These are phyloP conservation scores for Neurospora tetrasperma DNA, from an alignment of 495 filamentous ascomycete genomes.

Conservation along the genomic window DNA sequence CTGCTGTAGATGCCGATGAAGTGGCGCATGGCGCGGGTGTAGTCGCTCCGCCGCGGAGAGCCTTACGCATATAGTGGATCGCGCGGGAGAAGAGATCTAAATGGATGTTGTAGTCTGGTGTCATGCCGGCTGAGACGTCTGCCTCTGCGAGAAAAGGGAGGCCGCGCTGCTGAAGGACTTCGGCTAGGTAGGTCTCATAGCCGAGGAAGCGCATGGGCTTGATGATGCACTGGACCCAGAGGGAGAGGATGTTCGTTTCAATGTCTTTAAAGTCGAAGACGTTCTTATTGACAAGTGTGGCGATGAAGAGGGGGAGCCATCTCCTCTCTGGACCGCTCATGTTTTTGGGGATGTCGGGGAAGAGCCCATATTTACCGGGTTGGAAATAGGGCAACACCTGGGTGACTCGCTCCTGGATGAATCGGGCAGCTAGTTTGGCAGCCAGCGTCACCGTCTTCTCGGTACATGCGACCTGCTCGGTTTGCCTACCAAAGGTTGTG, in stretches of 20 bases:
- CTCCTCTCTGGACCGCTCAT: constrained; percentile 18
- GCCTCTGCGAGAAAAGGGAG: constrained; percentile 25
- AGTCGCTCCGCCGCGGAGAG: constrained; percentile 13
- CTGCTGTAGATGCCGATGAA: not conserved
- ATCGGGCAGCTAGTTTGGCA: constrained; percentile 29
- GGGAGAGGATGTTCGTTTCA: constrained; percentile 21
- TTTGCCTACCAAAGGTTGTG: constrained; percentile 7
- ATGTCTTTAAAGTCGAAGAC: constrained; percentile 32
- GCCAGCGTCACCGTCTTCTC: constrained; percentile 30
- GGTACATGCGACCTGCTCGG: constrained; percentile 23
- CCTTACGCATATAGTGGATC: constrained; percentile 33
- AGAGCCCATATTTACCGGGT: constrained; percentile 29
- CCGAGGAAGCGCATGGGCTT: constrained; percentile 27
- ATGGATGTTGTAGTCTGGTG: constrained; percentile 33
- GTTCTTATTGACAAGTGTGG: constrained; percentile 28
- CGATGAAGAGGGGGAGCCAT: constrained; percentile 32
- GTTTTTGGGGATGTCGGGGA: constrained; percentile 23
- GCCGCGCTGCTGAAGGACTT: constrained; percentile 23
- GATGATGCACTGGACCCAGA: constrained; percentile 30
- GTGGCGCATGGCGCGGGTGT: not conserved
- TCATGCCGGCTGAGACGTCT: constrained; percentile 16
- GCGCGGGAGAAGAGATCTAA: constrained; percentile 27
- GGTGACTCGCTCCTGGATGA: constrained; percentile 30
- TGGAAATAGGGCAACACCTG: constrained; percentile 30
- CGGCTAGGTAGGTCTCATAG: constrained; percentile 34